Conservation (phyloP, 371 early-diverging fungal genomes). For the Mortierella sp. region DNA sequence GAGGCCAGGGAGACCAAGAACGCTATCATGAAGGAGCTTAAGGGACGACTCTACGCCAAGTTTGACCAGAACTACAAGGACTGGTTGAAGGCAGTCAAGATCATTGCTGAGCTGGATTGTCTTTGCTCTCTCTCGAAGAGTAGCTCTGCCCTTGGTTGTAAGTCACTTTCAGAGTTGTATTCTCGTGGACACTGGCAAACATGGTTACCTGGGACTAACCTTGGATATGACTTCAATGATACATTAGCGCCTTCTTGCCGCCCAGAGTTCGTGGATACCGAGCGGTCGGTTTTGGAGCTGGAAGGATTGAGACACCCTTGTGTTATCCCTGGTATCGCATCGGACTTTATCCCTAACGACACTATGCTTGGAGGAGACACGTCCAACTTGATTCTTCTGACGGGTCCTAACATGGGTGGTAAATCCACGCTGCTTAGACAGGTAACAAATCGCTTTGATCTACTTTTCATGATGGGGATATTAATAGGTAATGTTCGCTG, state of each 20-base stretch:
- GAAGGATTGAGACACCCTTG: constrained; percentile 92
- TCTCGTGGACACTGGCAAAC: not conserved
- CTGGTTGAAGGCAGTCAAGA: constrained; percentile 81
- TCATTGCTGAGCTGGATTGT: constrained; percentile 94
- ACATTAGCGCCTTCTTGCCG: constrained; percentile 77
- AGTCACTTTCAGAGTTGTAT: not conserved
- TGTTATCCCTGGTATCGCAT: constrained; percentile 71
- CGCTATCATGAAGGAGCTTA: constrained; percentile 75
- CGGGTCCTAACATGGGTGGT: constrained; percentile 98
- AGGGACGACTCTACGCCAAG: constrained; percentile 76
- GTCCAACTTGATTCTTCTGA: constrained; percentile 92
- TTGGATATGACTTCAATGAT: constrained; percentile 3
- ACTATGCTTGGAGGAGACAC: constrained; percentile 79
- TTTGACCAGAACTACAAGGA: constrained; percentile 84
- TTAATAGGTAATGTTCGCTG: not conserved
- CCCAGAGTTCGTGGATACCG: constrained; percentile 79
- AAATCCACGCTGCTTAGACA: constrained; percentile 98
- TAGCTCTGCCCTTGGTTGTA: constrained; percentile 73
- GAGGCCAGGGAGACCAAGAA: constrained; percentile 86
- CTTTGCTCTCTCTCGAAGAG: constrained; percentile 86
- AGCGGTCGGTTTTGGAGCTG: constrained; percentile 78
- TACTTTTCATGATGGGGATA: not conserved
- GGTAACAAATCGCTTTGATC: constrained; percentile 39
- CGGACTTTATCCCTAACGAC: constrained; percentile 97
- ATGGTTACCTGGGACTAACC: not conserved